Evolutionary conservation across 2,329 filamentous ascomycete species (phyloP), one percentile per base, ranked within the genome.

Genomic region (Nectriaceae sp.): DNA sequence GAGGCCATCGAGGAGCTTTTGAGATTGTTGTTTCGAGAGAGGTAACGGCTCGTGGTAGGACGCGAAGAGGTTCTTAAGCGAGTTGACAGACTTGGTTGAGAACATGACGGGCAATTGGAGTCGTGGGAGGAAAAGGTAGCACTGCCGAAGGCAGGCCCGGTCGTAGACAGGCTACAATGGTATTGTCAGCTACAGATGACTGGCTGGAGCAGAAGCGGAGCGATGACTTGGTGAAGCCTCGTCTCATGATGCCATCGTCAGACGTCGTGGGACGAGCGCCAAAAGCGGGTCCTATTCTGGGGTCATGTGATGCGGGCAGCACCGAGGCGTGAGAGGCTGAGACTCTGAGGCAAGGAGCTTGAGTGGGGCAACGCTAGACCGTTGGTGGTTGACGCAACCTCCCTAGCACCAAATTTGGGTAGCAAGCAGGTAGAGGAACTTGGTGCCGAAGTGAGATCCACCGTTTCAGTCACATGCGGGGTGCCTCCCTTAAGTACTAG

Each of bases 1-100:
- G 43, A 84, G 72, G 26, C 75, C 73, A 45, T 81, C 72, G 53
- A 83, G 77, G 8, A 84, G 74, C 56, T 77, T 76, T 52, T 79
- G 73, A 21, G 78, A 77, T 47, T 82, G 77, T 46, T 73, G 71
- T 37, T 69, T 66, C 38, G 70, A 77, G 33, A 84, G 67, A 2
- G 77, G 73, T 2, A 78, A 65, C 5, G 80, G 79, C 40, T 81
- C 77, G 59, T 83, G 78, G 45, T 71, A 72, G 40, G 68, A 65
- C 19, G 68, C 67, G 55, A 72, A 72, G 39, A 72, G 66, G 47
- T 68, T 68, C 50, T 69, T 69, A 22, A 72, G 56, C 19, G 70
- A 70, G 47, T 65, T 63, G 47, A 57, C 60, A 4, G 67, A 66
- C 49, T 68, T 72, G 42, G 71, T 72, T 38, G 67, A 64, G 50